These are phyloP conservation scores for Collybia nuda DNA, from an alignment of 768 basidiomycete genomes.

Conservation along the genomic window DNA sequence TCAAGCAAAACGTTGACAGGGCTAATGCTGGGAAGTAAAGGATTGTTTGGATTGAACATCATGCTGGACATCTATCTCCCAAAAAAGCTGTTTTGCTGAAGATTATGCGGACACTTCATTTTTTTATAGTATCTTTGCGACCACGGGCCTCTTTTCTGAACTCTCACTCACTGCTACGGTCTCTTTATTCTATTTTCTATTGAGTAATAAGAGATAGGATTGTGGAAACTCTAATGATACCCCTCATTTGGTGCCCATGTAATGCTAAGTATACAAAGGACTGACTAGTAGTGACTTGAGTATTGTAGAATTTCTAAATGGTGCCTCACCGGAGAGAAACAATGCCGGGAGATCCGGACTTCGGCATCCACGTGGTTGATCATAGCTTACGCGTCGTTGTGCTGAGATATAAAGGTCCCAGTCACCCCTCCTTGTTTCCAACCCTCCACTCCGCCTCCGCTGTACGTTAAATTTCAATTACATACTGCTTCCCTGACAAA, in stretches of 20 bases:
- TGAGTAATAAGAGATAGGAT: neutral
- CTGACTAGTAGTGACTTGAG: no score
- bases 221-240: neutral
- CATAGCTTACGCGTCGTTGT: slow-evolving; percentile 34
- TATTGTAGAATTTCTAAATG: no score
- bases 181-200: neutral
- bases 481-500: neutral
- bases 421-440: slow-evolving; percentile 6
- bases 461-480: slow-evolving; percentile 4
- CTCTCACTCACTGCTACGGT: no score
- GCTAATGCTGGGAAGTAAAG: no score
- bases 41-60: no score
- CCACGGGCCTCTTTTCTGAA: no score
- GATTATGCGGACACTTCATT: no score
- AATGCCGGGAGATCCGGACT: neutral
- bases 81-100: no score
- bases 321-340: neutral
- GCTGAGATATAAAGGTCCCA: slow-evolving; percentile 13
- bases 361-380: slow-evolving; percentile 16
- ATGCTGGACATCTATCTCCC: no score
- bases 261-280: no score
- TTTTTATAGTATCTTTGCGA: no score
- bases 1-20: slow-evolving; percentile 44
- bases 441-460: slow-evolving; percentile 3
- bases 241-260: neutral